A percentile compares a stretch with the other conserved stretches of the same genome.
phyloP scores from a whole-genome alignment of 2,329 filamentous ascomycete genomes.

The Endocalyx cinctus region DNA sequence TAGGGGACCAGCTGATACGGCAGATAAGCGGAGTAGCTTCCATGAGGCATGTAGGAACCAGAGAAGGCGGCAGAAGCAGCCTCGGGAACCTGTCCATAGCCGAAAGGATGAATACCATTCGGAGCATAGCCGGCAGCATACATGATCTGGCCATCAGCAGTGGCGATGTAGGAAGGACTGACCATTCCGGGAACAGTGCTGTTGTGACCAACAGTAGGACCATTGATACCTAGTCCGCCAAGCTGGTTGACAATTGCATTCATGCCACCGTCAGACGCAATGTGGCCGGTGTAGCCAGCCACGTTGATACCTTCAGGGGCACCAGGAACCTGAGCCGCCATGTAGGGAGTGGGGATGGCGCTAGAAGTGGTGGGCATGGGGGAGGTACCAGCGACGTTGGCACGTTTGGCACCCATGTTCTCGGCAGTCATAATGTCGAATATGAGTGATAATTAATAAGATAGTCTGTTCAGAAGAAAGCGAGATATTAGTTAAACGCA shows the following conservation, averaged over 20 bases:
- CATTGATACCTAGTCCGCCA: slow-evolving; percentile 29
- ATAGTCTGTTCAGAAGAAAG: too few species aligned
- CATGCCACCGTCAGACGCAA: slow-evolving; percentile 20
- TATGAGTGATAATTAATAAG: too few species aligned
- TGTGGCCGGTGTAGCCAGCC: slow-evolving; percentile 12
- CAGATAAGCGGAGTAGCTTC: slow-evolving; percentile 29
- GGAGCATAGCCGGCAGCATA: slow-evolving; percentile 17
- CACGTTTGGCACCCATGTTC: slow-evolving; percentile 17
- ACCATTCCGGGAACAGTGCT: slow-evolving; percentile 24
- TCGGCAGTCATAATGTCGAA: too few species aligned
- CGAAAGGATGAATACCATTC: slow-evolving; percentile 18
- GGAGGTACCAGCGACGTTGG: slow-evolving; percentile 14
- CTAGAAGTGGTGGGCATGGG: too few species aligned
- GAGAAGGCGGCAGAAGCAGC: slow-evolving; percentile 23
- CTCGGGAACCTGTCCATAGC: slow-evolving; percentile 19
- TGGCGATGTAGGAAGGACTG: slow-evolving; percentile 25
- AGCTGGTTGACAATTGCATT: slow-evolving; percentile 25
- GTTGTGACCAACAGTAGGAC: slow-evolving; percentile 15
- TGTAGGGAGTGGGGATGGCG: slow-evolving; percentile 16
- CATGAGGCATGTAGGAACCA: slow-evolving; percentile 30
- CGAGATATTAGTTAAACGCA: too few species aligned
- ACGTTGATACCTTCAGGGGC: slow-evolving; percentile 17
- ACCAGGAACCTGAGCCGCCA: slow-evolving; percentile 16
- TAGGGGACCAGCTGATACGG: slow-evolving; percentile 42
- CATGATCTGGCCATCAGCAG: slow-evolving; percentile 28